Evolutionary conservation across 2,329 filamentous ascomycete species (phyloP).

Genomic region (Aureobasidium sp.): DNA sequence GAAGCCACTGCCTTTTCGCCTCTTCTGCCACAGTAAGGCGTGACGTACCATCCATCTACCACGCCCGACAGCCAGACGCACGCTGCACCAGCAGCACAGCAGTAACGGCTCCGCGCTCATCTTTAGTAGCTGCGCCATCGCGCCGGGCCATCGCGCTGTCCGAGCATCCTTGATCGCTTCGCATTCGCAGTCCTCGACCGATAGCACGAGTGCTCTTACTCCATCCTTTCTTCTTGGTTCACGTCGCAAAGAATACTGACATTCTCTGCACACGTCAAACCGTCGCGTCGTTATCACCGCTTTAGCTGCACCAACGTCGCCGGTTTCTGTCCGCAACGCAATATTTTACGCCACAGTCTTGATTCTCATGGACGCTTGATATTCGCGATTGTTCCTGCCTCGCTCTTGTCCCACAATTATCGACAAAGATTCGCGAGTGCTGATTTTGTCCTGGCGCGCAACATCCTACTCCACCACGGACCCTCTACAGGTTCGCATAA

Average conservation of each 20-base stretch:
- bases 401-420: neutral
- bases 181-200: neutral
- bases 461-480: neutral
- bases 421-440: slow-evolving; percentile 1
- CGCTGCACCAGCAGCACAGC: slow-evolving; percentile 2
- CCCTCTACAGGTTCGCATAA: slow-evolving; percentile 5
- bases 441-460: neutral
- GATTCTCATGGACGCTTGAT: slow-evolving; percentile 2
- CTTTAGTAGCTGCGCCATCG: slow-evolving; percentile 14
- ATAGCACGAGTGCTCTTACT: neutral
- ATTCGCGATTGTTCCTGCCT: neutral
- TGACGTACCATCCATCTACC: neutral
- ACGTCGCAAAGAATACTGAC: neutral
- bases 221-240: neutral
- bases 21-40: slow-evolving; percentile 6
- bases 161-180: slow-evolving; percentile 12
- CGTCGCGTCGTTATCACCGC: neutral
- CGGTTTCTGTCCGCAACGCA: neutral
- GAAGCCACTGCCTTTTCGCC: neutral
- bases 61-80: neutral
- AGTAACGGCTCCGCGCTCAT: slow-evolving; percentile 7
- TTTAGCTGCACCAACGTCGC: neutral
- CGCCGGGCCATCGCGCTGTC: slow-evolving; percentile 15
- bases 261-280: neutral
- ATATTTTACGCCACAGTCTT: slow-evolving; percentile 8